Evolutionary conservation across 2,329 filamentous ascomycete genomes (phyloP).

Genomic region (Fusarium sp.): DNA sequence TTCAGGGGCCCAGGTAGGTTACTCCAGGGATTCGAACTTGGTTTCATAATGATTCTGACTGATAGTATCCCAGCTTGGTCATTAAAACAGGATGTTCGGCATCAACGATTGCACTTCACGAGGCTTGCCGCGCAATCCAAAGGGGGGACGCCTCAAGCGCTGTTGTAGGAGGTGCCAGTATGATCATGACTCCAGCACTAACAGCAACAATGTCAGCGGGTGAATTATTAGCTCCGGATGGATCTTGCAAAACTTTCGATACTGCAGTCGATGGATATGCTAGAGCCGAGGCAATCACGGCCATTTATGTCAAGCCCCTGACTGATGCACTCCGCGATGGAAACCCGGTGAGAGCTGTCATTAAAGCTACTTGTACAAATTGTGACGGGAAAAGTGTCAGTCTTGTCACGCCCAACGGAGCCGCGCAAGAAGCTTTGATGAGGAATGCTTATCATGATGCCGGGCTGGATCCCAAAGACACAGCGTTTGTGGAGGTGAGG

Average conservation of each 20-base stretch:
- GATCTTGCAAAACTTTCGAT: conserved; percentile 46
- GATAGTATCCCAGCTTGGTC: no score
- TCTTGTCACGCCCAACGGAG: background rate
- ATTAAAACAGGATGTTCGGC: conserved; percentile 13
- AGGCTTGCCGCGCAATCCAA: conserved; percentile 23
- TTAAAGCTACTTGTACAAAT: background rate
- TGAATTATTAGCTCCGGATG: conserved; percentile 55
- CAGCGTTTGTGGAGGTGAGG: conserved; percentile 13
- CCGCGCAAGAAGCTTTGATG: conserved; percentile 52
- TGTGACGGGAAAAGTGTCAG: conserved; percentile 2
- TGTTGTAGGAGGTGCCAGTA: background rate
- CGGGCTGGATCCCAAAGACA: conserved; percentile 36
- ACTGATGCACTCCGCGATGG: conserved; percentile 11
- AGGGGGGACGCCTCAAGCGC: conserved; percentile 9
- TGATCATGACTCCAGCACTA: conserved; percentile 7
- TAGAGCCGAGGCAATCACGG: conserved; percentile 6
- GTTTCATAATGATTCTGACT: no score
- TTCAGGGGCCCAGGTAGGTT: conserved; percentile 1
- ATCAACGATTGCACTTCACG: conserved; percentile 20
- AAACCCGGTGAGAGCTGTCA: conserved; percentile 6
- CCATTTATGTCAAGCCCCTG: conserved; percentile 14
- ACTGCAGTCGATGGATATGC: conserved; percentile 10
- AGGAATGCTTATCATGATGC: conserved; percentile 46
- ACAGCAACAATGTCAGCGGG: conserved; percentile 4
- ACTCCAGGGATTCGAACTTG: no score